These are phyloP conservation scores for Butyriboletus loyo DNA, from an alignment of 768 basidiomycete species.

Conservation along the genomic window DNA sequence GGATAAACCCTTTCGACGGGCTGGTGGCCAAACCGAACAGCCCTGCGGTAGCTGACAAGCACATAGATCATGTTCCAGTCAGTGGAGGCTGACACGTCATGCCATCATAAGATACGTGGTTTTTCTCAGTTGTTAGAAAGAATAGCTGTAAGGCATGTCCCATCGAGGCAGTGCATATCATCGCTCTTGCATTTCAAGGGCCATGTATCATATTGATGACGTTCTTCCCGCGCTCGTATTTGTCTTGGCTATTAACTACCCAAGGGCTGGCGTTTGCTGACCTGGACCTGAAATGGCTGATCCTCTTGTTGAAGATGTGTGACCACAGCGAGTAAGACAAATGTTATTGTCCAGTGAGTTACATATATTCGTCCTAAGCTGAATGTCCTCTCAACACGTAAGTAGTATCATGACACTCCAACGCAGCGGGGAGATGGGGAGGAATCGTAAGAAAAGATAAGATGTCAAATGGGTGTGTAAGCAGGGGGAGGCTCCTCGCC, in stretches of 20 bases:
- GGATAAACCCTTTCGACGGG: too few species aligned
- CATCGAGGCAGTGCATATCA: not conserved
- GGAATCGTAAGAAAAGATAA: not conserved
- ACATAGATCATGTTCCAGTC: too few species aligned
- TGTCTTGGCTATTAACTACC: not conserved
- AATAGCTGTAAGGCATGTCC: too few species aligned
- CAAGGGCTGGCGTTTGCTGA: not conserved
- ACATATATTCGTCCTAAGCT: not conserved
- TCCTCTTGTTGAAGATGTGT: not conserved
- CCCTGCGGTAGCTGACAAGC: too few species aligned
- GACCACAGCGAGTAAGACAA: not conserved
- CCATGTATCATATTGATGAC: not conserved
- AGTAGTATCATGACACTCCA: not conserved
- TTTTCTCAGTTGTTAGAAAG: too few species aligned
- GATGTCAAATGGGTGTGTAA: slow-evolving; percentile 21
- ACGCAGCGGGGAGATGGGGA: not conserved
- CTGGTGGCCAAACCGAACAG: too few species aligned
- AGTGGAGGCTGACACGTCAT: too few species aligned
- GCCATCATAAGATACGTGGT: too few species aligned
- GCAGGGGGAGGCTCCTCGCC: slow-evolving; percentile 25
- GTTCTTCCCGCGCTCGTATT: not conserved
- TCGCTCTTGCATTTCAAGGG: not conserved
- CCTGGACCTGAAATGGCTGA: not conserved
- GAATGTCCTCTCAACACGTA: not conserved
- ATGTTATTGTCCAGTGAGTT: slow-evolving; percentile 1